Percentiles rank a stretch among this genome's conserved stretches.
Conservation (phyloP, 2,329 filamentous ascomycete genomes). For the Diaporthe nobilis region DNA sequence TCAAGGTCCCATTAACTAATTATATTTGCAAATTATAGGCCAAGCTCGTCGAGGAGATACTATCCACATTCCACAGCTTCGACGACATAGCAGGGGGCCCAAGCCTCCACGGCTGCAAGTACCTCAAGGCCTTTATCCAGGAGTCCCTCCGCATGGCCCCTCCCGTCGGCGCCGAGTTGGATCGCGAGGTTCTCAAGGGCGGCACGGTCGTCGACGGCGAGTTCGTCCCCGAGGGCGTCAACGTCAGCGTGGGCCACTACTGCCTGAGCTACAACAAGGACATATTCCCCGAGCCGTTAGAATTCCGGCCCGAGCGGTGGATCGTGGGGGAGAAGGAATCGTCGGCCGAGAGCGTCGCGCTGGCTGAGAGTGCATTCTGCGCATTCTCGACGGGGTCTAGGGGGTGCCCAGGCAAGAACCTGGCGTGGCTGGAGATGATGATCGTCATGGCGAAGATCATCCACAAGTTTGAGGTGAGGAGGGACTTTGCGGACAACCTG, state of each 20-base stretch:
- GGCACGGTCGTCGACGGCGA: slow-evolving; percentile 36
- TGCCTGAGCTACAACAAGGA: slow-evolving; percentile 36
- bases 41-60: slow-evolving; percentile 39
- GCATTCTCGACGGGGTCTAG: slow-evolving; percentile 33
- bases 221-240: slow-evolving; percentile 32
- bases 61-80: slow-evolving; percentile 37
- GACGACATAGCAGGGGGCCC: slow-evolving; percentile 41
- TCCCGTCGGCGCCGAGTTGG: slow-evolving; percentile 44
- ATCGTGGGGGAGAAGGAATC: slow-evolving; percentile 24
- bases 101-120: slow-evolving; percentile 36
- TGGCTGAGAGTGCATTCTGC: slow-evolving; percentile 34
- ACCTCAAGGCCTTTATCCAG: slow-evolving; percentile 49
- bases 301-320: slow-evolving; percentile 35
- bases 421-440: slow-evolving; percentile 29
- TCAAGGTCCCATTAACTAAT: neutral
- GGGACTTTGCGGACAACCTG: slow-evolving; percentile 24
- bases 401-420: slow-evolving; percentile 32
- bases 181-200: slow-evolving; percentile 28
- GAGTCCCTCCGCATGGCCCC: slow-evolving; percentile 50
- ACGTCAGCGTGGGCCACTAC: slow-evolving; percentile 36
- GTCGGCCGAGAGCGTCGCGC: slow-evolving; percentile 29
- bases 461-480: slow-evolving; percentile 22
- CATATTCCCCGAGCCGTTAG: slow-evolving; percentile 33
- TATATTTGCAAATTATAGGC: neutral
- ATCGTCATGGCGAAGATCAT: slow-evolving; percentile 38